Evolutionary conservation across 495 filamentous ascomycete genomes (phyloP).

Genomic region (Daldinia vernicosa): DNA sequence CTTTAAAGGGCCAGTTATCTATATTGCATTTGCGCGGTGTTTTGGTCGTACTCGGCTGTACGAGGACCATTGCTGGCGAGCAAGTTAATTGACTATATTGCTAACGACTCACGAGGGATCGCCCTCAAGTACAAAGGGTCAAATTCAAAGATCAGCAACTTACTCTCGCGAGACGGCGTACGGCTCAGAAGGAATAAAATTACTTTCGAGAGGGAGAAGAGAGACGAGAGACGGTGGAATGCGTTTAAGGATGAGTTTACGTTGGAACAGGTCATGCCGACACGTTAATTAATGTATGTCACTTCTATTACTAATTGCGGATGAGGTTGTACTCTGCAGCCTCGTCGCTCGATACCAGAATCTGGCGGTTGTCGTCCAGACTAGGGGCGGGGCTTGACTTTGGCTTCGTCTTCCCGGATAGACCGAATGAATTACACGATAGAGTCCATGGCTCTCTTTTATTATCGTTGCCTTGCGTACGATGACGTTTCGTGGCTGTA

Average conservation of each 20-base stretch:
- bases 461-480: background rate
- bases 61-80: background rate
- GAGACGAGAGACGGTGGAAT: background rate
- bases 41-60: constrained; percentile 15
- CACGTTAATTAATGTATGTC: constrained; percentile 5
- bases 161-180: constrained; percentile 24
- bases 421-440: constrained; percentile 29
- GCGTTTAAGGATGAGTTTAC: background rate
- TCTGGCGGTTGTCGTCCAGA: constrained; percentile 5
- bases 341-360: constrained; percentile 6
- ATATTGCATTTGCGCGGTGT: constrained; percentile 33
- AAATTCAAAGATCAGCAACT: constrained; percentile 21
- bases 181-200: background rate
- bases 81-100: background rate
- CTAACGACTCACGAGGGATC: background rate
- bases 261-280: background rate
- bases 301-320: background rate
- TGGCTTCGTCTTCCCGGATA: background rate
- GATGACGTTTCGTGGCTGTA: background rate
- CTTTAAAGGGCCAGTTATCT: background rate
- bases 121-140: background rate
- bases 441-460: background rate
- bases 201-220: background rate
- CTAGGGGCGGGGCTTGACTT: background rate
- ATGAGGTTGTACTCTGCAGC: background rate